Conservation (phyloP, 2,329 filamentous ascomycete species). For the Zarea fungicola region DNA sequence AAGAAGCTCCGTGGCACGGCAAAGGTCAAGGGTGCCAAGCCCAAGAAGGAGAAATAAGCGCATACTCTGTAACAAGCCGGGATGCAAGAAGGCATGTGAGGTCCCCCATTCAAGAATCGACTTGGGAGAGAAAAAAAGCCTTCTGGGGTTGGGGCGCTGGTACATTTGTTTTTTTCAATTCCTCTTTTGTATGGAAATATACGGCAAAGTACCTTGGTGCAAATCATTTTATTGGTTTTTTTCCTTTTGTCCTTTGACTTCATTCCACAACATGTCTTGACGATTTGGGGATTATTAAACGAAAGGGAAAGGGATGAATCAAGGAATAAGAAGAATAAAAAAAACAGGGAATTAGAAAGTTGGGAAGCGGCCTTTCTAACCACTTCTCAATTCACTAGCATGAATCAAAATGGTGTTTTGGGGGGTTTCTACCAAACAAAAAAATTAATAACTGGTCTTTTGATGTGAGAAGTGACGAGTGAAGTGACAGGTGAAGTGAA, state of each 20-base stretch:
- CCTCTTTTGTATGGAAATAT: constrained; percentile 4
- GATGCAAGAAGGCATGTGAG: constrained; percentile 2
- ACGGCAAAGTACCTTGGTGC: constrained; percentile 6
- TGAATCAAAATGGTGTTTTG: constrained; percentile 38
- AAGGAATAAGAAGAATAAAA: constrained; percentile 4
- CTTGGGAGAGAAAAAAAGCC: background rate
- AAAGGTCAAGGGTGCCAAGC: constrained; percentile 93
- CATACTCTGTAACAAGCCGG: constrained; percentile 22
- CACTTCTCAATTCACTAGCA: constrained; percentile 33
- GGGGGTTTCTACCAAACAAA: constrained; percentile 33
- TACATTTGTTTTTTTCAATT: constrained; percentile 5
- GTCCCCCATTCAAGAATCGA: too few species aligned
- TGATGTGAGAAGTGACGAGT: too few species aligned
- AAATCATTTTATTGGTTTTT: constrained; percentile 3
- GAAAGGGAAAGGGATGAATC: background rate
- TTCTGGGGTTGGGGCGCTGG: constrained; percentile 3
- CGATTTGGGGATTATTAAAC: background rate
- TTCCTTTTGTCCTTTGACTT: constrained; percentile 2
- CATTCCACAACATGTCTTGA: constrained; percentile 7
- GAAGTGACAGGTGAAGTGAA: too few species aligned
- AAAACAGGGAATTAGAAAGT: constrained; percentile 7
- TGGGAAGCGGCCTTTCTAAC: constrained; percentile 9
- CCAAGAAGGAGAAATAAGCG: constrained; percentile 89
- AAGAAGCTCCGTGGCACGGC: constrained; percentile 98
- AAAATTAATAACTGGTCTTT: constrained; percentile 4